These are phyloP conservation scores for Tetratostichococcus sp. DNA, from an alignment of 139 green algal genomes.

Conservation along the genomic window DNA sequence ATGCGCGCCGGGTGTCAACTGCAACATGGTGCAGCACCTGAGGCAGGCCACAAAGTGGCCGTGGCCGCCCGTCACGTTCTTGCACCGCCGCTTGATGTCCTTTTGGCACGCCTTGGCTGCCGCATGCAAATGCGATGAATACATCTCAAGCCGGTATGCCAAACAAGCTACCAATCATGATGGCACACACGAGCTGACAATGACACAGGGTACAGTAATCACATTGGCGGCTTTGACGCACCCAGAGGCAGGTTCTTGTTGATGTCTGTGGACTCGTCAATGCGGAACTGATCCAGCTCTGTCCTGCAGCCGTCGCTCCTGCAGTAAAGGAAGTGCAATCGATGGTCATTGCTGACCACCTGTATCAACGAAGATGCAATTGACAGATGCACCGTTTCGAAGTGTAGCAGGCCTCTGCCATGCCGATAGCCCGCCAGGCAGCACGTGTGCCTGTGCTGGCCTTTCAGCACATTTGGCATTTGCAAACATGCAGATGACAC, in stretches of 20 bases:
- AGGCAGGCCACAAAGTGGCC: constrained; percentile 59
- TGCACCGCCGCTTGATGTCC: constrained; percentile 65
- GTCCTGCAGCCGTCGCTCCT: constrained; percentile 38
- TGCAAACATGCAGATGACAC: too few relatives aligned
- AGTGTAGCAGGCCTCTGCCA: too few relatives aligned
- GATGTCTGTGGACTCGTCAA: constrained; percentile 66
- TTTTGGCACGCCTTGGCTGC: constrained; percentile 61
- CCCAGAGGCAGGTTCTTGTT: constrained; percentile 74
- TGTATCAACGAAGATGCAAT: too few relatives aligned
- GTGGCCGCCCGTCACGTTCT: constrained; percentile 33
- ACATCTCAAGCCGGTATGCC: neutral
- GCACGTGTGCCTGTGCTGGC: too few relatives aligned
- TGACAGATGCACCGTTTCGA: too few relatives aligned
- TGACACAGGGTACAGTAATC: too few relatives aligned
- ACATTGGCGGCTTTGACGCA: constrained; percentile 10
- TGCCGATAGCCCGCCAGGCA: too few relatives aligned
- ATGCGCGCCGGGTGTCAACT: too few relatives aligned
- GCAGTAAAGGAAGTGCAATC: neutral
- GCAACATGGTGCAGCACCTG: constrained; percentile 9
- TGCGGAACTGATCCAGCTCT: constrained; percentile 63
- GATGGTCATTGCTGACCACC: too few relatives aligned
- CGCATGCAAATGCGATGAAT: neutral
- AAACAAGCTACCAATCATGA: neutral
- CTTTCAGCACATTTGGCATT: too few relatives aligned
- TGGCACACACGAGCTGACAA: too few relatives aligned